Percentiles rank a stretch among this genome's conserved stretches.
Evolutionary conservation across 805 yeast species (phyloP).

Genomic region (Yueomyces sinensis): DNA sequence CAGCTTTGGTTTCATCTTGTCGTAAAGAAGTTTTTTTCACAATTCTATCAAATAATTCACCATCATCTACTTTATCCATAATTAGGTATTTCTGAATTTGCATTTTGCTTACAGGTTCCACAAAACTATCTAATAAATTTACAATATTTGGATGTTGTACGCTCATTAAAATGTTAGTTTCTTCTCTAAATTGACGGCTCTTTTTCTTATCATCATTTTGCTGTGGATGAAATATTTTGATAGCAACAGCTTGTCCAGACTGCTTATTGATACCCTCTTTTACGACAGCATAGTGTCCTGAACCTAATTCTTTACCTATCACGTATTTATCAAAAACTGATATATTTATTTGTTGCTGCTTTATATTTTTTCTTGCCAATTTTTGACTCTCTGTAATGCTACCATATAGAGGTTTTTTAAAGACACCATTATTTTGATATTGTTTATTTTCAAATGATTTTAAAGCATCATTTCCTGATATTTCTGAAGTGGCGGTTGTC

Average conservation of each 20-base stretch:
- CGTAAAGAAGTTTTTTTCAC: constrained; percentile 48
- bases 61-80: constrained; percentile 59
- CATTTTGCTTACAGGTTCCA: constrained; percentile 37
- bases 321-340: constrained; percentile 43
- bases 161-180: constrained; percentile 49
- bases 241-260: constrained; percentile 54
- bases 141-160: constrained; percentile 64
- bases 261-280: constrained; percentile 48
- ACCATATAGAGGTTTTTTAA: constrained; percentile 18
- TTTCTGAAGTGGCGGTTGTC: not conserved
- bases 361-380: constrained; percentile 2
- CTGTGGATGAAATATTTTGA: constrained; percentile 58
- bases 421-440: constrained; percentile 7
- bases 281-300: constrained; percentile 76
- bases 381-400: constrained; percentile 13
- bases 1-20: constrained; percentile 47
- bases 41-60: constrained; percentile 64
- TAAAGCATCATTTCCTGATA: not conserved
- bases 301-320: constrained; percentile 46
- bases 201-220: constrained; percentile 28
- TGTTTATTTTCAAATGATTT: not conserved
- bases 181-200: constrained; percentile 41
- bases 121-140: constrained; percentile 43
- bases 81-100: constrained; percentile 43
- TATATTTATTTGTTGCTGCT: constrained; percentile 3